These are phyloP conservation scores for Trametes versicolor DNA, from an alignment of 1,284 basidiomycete species.

Conservation along the genomic window DNA sequence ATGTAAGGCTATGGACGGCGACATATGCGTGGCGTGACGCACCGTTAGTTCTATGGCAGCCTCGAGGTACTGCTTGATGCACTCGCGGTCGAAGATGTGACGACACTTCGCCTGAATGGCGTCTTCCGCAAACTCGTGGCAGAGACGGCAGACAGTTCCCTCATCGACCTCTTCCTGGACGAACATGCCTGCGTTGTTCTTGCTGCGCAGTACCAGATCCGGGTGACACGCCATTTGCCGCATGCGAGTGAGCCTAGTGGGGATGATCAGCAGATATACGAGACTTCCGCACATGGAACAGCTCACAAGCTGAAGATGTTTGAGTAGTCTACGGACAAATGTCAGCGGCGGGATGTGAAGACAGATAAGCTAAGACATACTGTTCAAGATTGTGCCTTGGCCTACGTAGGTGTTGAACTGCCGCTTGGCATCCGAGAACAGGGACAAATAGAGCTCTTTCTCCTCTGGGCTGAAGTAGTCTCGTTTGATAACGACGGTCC, in stretches of 20 bases:
- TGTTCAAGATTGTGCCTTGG: slow-evolving; percentile 91
- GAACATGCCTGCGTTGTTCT: slow-evolving; percentile 75
- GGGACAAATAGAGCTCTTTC: slow-evolving; percentile 92
- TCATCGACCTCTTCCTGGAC: slow-evolving; percentile 68
- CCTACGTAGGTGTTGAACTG: slow-evolving; percentile 93
- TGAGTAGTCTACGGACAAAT: slow-evolving; percentile 77
- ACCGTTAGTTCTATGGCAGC: slow-evolving; percentile 79
- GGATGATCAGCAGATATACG: background rate
- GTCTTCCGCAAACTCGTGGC: slow-evolving; percentile 97
- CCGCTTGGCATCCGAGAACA: slow-evolving; percentile 94
- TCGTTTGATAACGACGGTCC: slow-evolving; percentile 88
- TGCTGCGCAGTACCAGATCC: slow-evolving; percentile 94
- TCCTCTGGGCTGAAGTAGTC: slow-evolving; percentile 98
- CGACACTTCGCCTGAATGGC: slow-evolving; percentile 93
- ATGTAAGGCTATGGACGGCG: slow-evolving; percentile 4
- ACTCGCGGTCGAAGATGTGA: slow-evolving; percentile 95
- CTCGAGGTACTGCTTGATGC: slow-evolving; percentile 93
- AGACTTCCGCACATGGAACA: background rate
- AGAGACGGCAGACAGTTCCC: slow-evolving; percentile 91
- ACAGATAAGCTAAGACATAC: slow-evolving; percentile 56
- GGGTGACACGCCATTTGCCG: slow-evolving; percentile 97
- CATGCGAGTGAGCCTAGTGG: slow-evolving; percentile 82
- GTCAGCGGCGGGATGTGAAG: slow-evolving; percentile 13
- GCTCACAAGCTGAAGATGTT: slow-evolving; percentile 90
- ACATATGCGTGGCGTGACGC: slow-evolving; percentile 38